Conservation (phyloP, 768 basidiomycete genomes). For the Rhizopogon vulgaris region DNA sequence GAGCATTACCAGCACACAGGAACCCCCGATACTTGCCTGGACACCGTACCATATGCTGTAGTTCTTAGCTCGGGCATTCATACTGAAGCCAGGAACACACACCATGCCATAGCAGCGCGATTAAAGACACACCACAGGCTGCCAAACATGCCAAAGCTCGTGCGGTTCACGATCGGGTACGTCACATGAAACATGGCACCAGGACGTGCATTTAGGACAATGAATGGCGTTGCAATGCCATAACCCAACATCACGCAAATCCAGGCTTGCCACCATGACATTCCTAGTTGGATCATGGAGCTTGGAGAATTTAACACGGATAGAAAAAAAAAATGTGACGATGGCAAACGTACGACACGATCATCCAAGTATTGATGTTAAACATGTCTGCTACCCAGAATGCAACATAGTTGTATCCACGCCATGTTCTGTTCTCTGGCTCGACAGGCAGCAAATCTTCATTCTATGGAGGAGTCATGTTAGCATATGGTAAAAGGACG, state of each 20-base stretch:
- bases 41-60: slow-evolving; percentile 70
- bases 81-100: slow-evolving; percentile 19
- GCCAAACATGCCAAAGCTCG: slow-evolving; percentile 76
- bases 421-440: slow-evolving; percentile 60
- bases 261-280: slow-evolving; percentile 86
- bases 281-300: slow-evolving; percentile 64
- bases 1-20: slow-evolving; percentile 69
- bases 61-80: slow-evolving; percentile 7
- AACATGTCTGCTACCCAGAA: slow-evolving; percentile 82
- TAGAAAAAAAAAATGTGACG: not conserved
- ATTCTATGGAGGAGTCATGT: slow-evolving; percentile 36
- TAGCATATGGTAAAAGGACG: not conserved
- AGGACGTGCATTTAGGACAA: slow-evolving; percentile 71
- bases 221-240: slow-evolving; percentile 57
- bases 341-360: slow-evolving; percentile 36
- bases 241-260: slow-evolving; percentile 69
- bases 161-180: slow-evolving; percentile 68
- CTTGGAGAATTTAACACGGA: not conserved
- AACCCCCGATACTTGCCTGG: slow-evolving; percentile 75
- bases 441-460: slow-evolving; percentile 67
- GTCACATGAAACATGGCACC: slow-evolving; percentile 75
- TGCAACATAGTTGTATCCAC: slow-evolving; percentile 55
- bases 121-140: slow-evolving; percentile 76
- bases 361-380: slow-evolving; percentile 81
- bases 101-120: slow-evolving; percentile 70